Percentiles rank a stretch among this genome's conserved stretches.
Evolutionary conservation across 176 grass and related monocot species (phyloP).

Genomic region (Coix lacrymajobi): DNA sequence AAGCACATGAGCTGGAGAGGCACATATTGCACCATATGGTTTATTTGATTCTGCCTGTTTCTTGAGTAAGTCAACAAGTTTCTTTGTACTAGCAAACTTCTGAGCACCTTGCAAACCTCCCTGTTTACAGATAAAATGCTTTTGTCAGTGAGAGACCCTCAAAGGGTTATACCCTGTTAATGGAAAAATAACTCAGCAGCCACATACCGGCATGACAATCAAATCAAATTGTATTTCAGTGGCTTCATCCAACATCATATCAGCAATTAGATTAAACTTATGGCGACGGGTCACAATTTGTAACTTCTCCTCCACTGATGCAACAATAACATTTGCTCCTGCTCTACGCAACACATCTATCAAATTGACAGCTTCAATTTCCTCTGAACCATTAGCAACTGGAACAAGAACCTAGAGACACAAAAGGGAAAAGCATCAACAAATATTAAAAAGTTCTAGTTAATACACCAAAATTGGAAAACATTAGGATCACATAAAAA

Average conservation of each 20-base stretch:
- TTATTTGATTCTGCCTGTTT: constrained; percentile 61
- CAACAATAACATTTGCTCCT: constrained; percentile 71
- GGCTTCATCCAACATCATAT: constrained; percentile 72
- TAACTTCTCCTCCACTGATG: constrained; percentile 75
- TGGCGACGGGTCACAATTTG: constrained; percentile 68
- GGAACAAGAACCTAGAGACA: constrained; percentile 79
- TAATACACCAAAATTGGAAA: constrained; percentile 20
- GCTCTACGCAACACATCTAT: constrained; percentile 83
- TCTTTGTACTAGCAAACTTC: constrained; percentile 56
- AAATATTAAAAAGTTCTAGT: constrained; percentile 6
- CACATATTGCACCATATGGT: constrained; percentile 88
- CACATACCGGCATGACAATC: constrained; percentile 80
- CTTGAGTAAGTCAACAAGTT: constrained; percentile 61
- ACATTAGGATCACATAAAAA: constrained; percentile 4
- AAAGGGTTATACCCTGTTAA: not conserved
- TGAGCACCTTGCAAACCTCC: constrained; percentile 71
- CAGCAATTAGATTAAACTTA: constrained; percentile 87
- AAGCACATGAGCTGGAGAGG: constrained; percentile 74
- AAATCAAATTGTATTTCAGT: constrained; percentile 75
- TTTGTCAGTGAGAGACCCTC: not conserved
- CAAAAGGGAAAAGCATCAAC: not conserved
- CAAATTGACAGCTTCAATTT: constrained; percentile 84
- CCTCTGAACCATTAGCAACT: constrained; percentile 92
- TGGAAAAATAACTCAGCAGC: not conserved
- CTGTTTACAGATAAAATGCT: constrained; percentile 22